Conservation (phyloP, 208 protist genomes). For the Acanthamoeba castellanii region DNA sequence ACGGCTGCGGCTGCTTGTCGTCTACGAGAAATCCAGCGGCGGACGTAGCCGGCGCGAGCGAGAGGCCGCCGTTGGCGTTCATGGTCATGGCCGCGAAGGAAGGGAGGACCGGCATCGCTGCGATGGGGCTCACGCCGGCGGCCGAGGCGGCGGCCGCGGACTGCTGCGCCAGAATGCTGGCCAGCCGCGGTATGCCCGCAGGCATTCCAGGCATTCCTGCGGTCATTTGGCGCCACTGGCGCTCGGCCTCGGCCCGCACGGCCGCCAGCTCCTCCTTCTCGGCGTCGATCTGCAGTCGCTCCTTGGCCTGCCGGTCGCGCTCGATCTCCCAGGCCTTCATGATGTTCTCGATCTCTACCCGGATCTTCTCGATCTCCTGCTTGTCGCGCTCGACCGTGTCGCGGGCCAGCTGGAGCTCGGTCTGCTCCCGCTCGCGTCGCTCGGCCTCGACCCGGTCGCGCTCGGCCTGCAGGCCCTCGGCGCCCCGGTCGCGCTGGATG, state of each 20-base stretch:
- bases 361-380: slow-evolving; percentile 30
- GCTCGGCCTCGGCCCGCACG: background rate
- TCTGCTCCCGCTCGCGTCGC: background rate
- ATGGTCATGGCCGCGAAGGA: background rate
- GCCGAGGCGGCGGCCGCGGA: background rate
- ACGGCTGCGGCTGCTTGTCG: background rate
- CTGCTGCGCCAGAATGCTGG: no score
- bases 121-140: background rate
- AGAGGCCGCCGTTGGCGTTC: background rate
- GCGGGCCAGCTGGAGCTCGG: background rate
- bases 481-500: background rate
- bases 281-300: background rate
- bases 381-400: background rate
- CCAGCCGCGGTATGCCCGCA: no score
- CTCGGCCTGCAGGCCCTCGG: background rate
- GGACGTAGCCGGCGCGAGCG: background rate
- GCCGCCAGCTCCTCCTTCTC: background rate
- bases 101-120: background rate
- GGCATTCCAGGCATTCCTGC: no score
- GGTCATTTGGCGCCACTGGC: background rate
- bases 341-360: slow-evolving; percentile 22
- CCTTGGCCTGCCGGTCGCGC: slow-evolving; percentile 3
- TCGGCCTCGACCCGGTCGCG: background rate
- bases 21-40: background rate
- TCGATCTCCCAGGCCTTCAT: background rate